Conservation (phyloP, 2,329 filamentous ascomycete species). For the Calycina herbarum region DNA sequence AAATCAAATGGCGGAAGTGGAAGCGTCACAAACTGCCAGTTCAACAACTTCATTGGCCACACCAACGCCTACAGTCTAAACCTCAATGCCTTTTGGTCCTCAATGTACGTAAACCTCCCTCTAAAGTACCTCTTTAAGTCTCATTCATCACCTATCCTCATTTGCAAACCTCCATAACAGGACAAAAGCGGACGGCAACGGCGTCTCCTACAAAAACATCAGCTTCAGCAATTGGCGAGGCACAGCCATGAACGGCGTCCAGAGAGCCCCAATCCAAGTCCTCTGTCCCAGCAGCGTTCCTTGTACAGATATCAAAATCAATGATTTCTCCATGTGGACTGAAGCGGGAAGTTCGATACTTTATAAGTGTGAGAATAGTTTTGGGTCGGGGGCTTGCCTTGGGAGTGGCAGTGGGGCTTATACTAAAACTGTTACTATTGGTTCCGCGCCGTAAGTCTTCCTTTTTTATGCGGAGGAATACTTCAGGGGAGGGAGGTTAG, state of each 20-base stretch:
- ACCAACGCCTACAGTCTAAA: slow-evolving; percentile 58
- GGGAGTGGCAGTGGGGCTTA: slow-evolving; percentile 31
- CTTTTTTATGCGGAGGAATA: no score
- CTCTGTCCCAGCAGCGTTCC: slow-evolving; percentile 51
- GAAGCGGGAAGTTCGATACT: slow-evolving; percentile 44
- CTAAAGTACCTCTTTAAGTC: not conserved
- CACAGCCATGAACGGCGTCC: slow-evolving; percentile 48
- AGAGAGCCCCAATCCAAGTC: slow-evolving; percentile 54
- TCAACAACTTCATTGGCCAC: slow-evolving; percentile 62
- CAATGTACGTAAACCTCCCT: slow-evolving; percentile 33
- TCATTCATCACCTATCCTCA: not conserved
- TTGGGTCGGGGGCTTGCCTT: slow-evolving; percentile 42
- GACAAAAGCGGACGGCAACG: slow-evolving; percentile 45
- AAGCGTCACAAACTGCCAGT: slow-evolving; percentile 48
- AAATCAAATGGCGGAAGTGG: slow-evolving; percentile 60
- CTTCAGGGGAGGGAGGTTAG: no score
- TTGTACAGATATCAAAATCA: slow-evolving; percentile 52
- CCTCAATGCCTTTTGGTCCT: slow-evolving; percentile 54
- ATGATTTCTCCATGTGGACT: slow-evolving; percentile 54
- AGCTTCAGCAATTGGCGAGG: slow-evolving; percentile 58
- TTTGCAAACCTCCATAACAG: not conserved
- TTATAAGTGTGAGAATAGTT: slow-evolving; percentile 51
- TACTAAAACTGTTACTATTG: slow-evolving; percentile 20
- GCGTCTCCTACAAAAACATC: slow-evolving; percentile 54
- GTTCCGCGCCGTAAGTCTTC: slow-evolving; percentile 18